phyloP scores from a whole-genome alignment of 108 stramenopile genomes.

The Asterionellopsis glacialis region DNA sequence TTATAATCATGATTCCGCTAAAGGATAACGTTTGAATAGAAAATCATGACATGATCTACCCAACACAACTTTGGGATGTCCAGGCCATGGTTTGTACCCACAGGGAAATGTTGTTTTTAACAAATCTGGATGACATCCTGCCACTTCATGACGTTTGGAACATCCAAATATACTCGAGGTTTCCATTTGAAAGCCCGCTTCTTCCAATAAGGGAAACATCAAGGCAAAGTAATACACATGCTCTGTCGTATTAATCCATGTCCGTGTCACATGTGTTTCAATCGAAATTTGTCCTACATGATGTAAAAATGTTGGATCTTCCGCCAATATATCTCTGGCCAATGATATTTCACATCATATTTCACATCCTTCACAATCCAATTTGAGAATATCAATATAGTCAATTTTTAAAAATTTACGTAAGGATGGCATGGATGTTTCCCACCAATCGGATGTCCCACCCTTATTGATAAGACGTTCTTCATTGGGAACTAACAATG shows the following conservation, averaged over 20 bases:
- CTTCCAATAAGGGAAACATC: slow-evolving; percentile 48
- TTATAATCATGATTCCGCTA: too few species aligned
- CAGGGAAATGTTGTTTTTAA: slow-evolving; percentile 36
- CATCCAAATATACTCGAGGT: slow-evolving; percentile 37
- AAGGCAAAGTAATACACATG: slow-evolving; percentile 61
- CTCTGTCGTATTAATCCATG: slow-evolving; percentile 50
- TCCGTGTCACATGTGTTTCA: slow-evolving; percentile 54
- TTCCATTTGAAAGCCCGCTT: slow-evolving; percentile 50
- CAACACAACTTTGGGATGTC: slow-evolving; percentile 23
- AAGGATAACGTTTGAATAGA: too few species aligned
- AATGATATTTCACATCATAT: slow-evolving; percentile 44
- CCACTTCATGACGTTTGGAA: slow-evolving; percentile 39
- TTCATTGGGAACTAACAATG: slow-evolving; percentile 44
- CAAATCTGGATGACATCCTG: slow-evolving; percentile 47
- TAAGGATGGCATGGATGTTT: slow-evolving; percentile 34
- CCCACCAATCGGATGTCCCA: slow-evolving; percentile 44
- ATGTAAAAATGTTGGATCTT: slow-evolving; percentile 51
- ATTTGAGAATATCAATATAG: slow-evolving; percentile 36
- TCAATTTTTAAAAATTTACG: slow-evolving; percentile 32
- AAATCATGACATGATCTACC: slow-evolving; percentile 25
- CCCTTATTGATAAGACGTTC: slow-evolving; percentile 33
- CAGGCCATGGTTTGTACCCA: slow-evolving; percentile 42
- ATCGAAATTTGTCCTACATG: slow-evolving; percentile 56
- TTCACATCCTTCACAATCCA: slow-evolving; percentile 65
- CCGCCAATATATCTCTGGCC: slow-evolving; percentile 50